Conservation (phyloP, 2,329 filamentous ascomycete species). For the Fusarium avenaceum region DNA sequence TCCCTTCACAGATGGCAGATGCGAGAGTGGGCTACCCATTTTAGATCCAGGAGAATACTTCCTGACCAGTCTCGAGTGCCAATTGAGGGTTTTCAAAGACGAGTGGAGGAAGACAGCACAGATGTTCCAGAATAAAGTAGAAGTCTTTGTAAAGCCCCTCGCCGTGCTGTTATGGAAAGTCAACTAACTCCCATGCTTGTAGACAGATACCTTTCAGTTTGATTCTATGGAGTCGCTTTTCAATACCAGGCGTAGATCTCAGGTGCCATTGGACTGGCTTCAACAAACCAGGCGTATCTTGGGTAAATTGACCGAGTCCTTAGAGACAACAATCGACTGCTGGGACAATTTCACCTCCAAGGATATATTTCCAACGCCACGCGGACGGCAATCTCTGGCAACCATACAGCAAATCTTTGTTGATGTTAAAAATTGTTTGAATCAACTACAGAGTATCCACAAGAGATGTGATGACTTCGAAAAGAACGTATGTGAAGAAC, state of each 20-base stretch:
- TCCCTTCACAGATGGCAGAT: neutral
- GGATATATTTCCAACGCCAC: too few species aligned
- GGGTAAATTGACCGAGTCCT: neutral
- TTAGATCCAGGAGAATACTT: neutral
- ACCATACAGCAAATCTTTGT: neutral
- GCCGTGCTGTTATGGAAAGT: too few species aligned
- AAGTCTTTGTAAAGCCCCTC: neutral
- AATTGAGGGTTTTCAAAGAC: neutral
- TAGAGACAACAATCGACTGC: neutral
- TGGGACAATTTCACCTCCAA: slow-evolving; percentile 6
- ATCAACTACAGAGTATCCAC: neutral
- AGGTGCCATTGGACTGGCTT: neutral
- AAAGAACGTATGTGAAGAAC: neutral
- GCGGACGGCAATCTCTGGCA: too few species aligned
- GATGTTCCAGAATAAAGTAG: neutral
- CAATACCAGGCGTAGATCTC: neutral
- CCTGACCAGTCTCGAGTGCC: fast-evolving
- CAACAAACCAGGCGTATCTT: neutral
- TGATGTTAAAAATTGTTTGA: neutral
- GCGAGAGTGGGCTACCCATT: fast-evolving
- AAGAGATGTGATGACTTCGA: slow-evolving; percentile 1
- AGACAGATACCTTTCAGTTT: neutral
- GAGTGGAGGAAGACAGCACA: slow-evolving; percentile 4
- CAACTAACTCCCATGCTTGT: neutral
- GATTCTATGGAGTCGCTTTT: fast-evolving